phyloP scores from a whole-genome alignment of 2,329 filamentous ascomycete species.

The Scedosporium apiospermum region DNA sequence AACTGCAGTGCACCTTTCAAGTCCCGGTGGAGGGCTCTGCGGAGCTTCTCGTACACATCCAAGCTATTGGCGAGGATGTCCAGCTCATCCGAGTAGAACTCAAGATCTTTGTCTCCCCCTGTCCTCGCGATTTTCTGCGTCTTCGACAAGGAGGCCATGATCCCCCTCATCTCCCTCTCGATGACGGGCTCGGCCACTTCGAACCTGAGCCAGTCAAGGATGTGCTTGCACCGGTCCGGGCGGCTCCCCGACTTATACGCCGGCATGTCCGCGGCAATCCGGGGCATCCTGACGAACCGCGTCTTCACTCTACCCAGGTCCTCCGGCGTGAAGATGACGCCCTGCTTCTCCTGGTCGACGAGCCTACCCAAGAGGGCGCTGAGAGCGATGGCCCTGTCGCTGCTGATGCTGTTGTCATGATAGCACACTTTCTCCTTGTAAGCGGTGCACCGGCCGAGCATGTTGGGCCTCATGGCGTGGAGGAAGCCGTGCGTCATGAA shows the following conservation, averaged over 20 bases:
- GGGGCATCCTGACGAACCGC: not conserved
- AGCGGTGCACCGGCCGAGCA: conserved; percentile 55
- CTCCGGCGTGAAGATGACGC: conserved; percentile 34
- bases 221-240: conserved; percentile 25
- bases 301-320: conserved; percentile 24
- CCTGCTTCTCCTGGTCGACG: conserved; percentile 49
- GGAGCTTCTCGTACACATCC: conserved; percentile 19
- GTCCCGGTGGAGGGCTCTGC: conserved; percentile 22
- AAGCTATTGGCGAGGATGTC: conserved; percentile 19
- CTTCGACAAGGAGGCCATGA: conserved; percentile 16
- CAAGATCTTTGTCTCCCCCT: conserved; percentile 27
- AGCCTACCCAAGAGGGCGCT: conserved; percentile 42
- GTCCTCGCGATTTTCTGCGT: conserved; percentile 11
- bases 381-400: conserved; percentile 33
- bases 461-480: conserved; percentile 46
- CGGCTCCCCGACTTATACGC: conserved; percentile 31
- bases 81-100: conserved; percentile 21
- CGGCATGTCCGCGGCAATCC: conserved; percentile 22
- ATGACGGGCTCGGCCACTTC: conserved; percentile 34
- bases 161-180: conserved; percentile 21
- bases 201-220: conserved; percentile 56
- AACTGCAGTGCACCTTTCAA: conserved; percentile 18
- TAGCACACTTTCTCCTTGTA: conserved; percentile 58
- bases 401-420: conserved; percentile 37
- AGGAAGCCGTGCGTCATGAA: conserved; percentile 45